Evolutionary conservation across 345 rosid genomes (phyloP), one percentile per base, ranked within the genome.

Genomic region (Salix caprea): DNA sequence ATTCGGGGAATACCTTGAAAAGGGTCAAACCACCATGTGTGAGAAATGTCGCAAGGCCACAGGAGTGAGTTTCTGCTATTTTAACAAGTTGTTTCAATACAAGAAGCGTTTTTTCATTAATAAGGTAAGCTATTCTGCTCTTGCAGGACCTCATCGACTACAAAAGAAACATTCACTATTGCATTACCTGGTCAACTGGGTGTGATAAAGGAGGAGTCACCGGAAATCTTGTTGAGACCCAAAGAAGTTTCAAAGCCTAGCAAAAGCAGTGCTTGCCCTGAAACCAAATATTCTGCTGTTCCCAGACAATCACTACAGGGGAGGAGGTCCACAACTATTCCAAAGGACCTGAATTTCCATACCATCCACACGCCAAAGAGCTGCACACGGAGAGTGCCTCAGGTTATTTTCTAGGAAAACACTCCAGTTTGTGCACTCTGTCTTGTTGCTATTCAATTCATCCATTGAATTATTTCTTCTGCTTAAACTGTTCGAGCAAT

Each of bases 321-420:
- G 79, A 93, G 84, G 78, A 85, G 81, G 84, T 78, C 65, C 52
- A 67, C 76, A 77, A 86, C 87, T 72, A 82, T 88, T 68, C 89
- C 91, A 64, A 91, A 83, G 73, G 92, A 91, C 69, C 97, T 94
- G 64, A 83, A 86, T 69, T 89, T 93, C 74, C 94, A 85, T 74
- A 72, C 69, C 13, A 74, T 90, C 39, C 96, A 90, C 71, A 52
- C 71, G 18, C 97, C 98, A 4, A 93, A 88, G 85, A 90, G 89
- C 89, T 91, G 95, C 86, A 84, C 85, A 37, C 84, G 82, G 74
- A 87, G 83, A 84, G 64, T 69, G 66, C 78, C 83, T 67, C 76
- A 72, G 64, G 24, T 67, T 60, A 61, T 16, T n/a, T 30, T 28
- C 60, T 10, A 32, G 61, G n/a, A 23, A 75, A 50, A 66, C 2